A percentile compares a stretch with the other conserved stretches of the same genome.
These are phyloP conservation scores for Ceratocystis cubensis DNA, from an alignment of 2,329 filamentous ascomycete genomes.

Conservation along the genomic window DNA sequence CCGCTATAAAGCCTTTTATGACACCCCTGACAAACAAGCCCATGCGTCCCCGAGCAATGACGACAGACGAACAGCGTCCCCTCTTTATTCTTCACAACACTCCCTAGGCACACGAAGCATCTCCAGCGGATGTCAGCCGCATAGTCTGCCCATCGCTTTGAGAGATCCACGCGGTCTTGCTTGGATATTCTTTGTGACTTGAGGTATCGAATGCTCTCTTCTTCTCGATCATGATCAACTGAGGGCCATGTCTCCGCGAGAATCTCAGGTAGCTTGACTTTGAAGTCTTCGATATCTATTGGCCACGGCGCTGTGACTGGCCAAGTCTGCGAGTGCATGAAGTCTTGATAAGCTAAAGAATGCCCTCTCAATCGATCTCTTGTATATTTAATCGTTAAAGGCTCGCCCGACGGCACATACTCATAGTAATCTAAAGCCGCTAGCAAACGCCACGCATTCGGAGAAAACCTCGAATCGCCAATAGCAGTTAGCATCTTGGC, in stretches of 20 bases:
- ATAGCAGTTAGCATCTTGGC: background rate
- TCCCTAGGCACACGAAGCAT: background rate
- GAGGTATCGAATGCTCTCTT: background rate
- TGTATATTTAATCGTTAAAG: background rate
- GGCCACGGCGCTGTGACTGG: background rate
- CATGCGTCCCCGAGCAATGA: background rate
- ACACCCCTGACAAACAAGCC: background rate
- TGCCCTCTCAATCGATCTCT: background rate
- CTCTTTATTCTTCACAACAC: background rate
- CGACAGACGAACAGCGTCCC: background rate
- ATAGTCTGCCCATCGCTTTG: background rate
- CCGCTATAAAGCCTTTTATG: background rate
- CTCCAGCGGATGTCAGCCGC: background rate
- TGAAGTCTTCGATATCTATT: background rate
- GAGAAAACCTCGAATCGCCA: background rate
- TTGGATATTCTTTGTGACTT: background rate
- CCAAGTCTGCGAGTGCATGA: background rate
- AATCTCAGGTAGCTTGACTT: background rate
- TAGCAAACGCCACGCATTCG: background rate
- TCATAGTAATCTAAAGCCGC: background rate
- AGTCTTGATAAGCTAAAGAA: background rate
- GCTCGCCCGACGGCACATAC: background rate
- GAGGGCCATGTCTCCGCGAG: background rate
- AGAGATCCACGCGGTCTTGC: background rate
- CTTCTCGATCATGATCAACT: background rate